Conservation (phyloP, 2,329 filamentous ascomycete genomes). For the Penicillium sp. region DNA sequence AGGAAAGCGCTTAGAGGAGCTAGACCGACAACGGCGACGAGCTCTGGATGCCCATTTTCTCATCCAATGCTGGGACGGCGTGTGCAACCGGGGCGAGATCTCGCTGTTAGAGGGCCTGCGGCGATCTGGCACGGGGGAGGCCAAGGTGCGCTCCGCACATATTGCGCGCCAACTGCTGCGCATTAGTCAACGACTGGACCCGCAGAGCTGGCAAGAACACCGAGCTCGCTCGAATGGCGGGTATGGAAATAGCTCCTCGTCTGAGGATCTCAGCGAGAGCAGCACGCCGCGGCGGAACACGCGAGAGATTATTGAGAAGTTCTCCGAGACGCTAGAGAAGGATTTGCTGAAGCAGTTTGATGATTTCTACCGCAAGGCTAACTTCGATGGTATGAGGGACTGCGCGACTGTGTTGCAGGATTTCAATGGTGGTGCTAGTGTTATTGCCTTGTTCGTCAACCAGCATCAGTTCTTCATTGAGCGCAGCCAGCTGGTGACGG, state of each 20-base stretch:
- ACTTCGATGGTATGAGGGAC: slow-evolving; percentile 97
- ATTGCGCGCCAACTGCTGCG: slow-evolving; percentile 91
- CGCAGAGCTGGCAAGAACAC: slow-evolving; percentile 62
- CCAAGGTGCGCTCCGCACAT: slow-evolving; percentile 89
- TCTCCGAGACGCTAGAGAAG: slow-evolving; percentile 91
- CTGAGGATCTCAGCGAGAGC: slow-evolving; percentile 44
- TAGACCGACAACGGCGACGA: slow-evolving; percentile 85
- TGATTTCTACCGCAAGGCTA: slow-evolving; percentile 89
- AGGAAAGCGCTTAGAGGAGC: slow-evolving; percentile 86
- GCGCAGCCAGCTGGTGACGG: slow-evolving; percentile 82
- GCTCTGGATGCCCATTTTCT: slow-evolving; percentile 92
- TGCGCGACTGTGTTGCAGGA: slow-evolving; percentile 91
- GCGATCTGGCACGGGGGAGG: slow-evolving; percentile 78
- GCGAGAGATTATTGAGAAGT: slow-evolving; percentile 90
- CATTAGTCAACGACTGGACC: slow-evolving; percentile 88
- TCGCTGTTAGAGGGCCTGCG: slow-evolving; percentile 85
- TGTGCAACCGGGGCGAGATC: slow-evolving; percentile 83
- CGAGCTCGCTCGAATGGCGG: slow-evolving; percentile 55
- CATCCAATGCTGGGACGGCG: slow-evolving; percentile 94
- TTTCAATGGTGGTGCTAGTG: slow-evolving; percentile 92
- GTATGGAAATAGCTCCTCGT: slow-evolving; percentile 22
- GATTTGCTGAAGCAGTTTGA: slow-evolving; percentile 95
- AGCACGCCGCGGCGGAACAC: slow-evolving; percentile 57
- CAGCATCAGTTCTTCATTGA: slow-evolving; percentile 99
- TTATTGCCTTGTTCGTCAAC: slow-evolving; percentile 95